phyloP scores from a whole-genome alignment of 2,329 filamentous ascomycete species.

The Colletotrichum tamarilloi region DNA sequence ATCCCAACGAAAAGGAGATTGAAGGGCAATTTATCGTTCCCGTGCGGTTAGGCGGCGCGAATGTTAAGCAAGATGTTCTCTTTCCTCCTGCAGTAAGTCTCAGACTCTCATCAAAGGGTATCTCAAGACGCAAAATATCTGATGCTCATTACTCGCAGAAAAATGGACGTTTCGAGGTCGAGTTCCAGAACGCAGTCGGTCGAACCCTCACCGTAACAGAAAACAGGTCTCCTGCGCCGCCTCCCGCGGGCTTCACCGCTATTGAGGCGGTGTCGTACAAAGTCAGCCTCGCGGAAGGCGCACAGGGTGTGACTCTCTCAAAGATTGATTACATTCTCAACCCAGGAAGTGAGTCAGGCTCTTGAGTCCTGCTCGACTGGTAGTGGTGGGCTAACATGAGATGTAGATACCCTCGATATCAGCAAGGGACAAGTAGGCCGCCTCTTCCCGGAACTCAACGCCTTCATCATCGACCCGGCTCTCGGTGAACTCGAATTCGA shows the following conservation, averaged over 20 bases:
- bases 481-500: conserved; percentile 55
- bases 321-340: conserved; percentile 55
- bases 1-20: conserved; percentile 43
- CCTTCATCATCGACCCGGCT: conserved; percentile 48
- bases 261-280: conserved; percentile 51
- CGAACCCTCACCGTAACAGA: conserved; percentile 50
- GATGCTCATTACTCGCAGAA: conserved; percentile 22
- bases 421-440: conserved; percentile 48
- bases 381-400: background rate
- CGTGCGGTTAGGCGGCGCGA: conserved; percentile 44
- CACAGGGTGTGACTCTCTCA: conserved; percentile 46
- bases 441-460: conserved; percentile 47
- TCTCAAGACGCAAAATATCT: background rate
- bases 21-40: conserved; percentile 43
- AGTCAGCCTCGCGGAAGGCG: conserved; percentile 46
- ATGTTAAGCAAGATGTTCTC: conserved; percentile 46
- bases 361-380: background rate
- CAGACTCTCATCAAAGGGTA: background rate
- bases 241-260: conserved; percentile 49
- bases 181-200: conserved; percentile 49
- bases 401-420: conserved; percentile 46
- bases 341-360: conserved; percentile 43
- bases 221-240: conserved; percentile 46
- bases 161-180: conserved; percentile 51
- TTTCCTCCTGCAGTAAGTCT: conserved; percentile 48